Evolutionary conservation across 768 basidiomycete species (phyloP).

Genomic region (Naganishia friedmannii): DNA sequence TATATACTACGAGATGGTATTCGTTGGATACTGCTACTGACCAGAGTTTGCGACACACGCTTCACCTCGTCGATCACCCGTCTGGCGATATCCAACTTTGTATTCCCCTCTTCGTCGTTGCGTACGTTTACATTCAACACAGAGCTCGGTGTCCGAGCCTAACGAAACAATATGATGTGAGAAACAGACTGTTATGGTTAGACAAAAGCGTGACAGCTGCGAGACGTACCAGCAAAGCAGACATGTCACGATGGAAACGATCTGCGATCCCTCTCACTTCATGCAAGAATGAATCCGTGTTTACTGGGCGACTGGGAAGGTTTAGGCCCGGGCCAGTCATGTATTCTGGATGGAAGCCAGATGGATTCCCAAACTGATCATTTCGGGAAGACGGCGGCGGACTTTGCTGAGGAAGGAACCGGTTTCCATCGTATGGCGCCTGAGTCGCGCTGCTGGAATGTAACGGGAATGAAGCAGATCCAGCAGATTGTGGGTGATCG

Average conservation of each 20-base stretch:
- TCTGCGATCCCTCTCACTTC: conserved; percentile 18
- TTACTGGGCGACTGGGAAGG: not conserved
- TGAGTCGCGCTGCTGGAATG: not conserved
- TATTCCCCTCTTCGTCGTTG: not conserved
- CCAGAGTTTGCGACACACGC: conserved; percentile 11
- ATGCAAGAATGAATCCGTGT: conserved; percentile 5
- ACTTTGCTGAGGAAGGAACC: conserved; percentile 11
- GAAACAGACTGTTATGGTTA: not conserved
- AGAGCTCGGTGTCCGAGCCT: conserved; percentile 13
- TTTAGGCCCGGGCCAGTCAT: not conserved
- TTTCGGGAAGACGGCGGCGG: conserved; percentile 17
- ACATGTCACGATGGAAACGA: conserved; percentile 16
- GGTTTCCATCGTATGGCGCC: conserved; percentile 15
- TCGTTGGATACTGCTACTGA: not conserved
- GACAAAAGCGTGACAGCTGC: not conserved
- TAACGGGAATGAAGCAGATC: conserved; percentile 1
- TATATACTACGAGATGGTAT: not conserved
- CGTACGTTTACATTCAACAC: conserved; percentile 7
- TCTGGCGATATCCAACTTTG: conserved; percentile 4
- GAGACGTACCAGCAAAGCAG: conserved; percentile 7
- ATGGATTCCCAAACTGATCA: conserved; percentile 9
- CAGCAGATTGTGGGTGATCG: conserved; percentile 1
- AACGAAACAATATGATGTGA: not conserved
- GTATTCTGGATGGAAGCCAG: conserved; percentile 12
- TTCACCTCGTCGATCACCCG: conserved; percentile 13